Conservation (phyloP, 805 yeast genomes). For the Alloascoidea africana region DNA sequence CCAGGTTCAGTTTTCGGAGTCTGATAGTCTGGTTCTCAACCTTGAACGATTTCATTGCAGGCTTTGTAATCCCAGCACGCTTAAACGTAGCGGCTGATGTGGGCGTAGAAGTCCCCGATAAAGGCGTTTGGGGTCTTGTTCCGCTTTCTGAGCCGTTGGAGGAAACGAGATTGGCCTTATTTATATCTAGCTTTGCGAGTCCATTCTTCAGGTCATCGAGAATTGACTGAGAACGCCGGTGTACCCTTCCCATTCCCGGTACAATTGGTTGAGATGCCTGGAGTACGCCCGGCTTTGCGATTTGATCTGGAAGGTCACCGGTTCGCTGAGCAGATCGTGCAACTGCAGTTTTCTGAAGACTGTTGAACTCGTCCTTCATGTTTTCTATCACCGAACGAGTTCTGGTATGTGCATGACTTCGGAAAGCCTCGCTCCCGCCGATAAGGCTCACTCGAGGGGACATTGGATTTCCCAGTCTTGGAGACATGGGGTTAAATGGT, state of each 20-base stretch:
- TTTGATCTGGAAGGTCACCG: too few species aligned
- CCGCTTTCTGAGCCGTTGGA: neutral
- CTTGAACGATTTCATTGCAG: conserved; percentile 1
- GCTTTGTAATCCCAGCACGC: neutral
- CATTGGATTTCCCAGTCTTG: too few species aligned
- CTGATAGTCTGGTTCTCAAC: neutral
- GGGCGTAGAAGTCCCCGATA: neutral
- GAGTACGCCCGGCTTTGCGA: too few species aligned
- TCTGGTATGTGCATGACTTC: too few species aligned
- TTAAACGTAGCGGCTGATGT: neutral
- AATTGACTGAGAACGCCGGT: neutral
- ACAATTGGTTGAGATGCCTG: too few species aligned
- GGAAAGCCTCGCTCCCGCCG: too few species aligned
- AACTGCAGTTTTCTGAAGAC: conserved; percentile 1
- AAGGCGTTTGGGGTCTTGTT: too few species aligned
- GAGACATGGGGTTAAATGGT: too few species aligned
- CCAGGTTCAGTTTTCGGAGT: neutral
- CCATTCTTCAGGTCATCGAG: conserved; percentile 1
- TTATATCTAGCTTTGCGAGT: neutral
- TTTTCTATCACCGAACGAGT: too few species aligned
- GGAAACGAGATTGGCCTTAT: neutral
- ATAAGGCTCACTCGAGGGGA: too few species aligned
- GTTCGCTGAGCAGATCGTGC: neutral
- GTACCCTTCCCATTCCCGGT: too few species aligned
- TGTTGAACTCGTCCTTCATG: too few species aligned